phyloP scores from a whole-genome alignment of 345 rosid genomes.

The Conringia planisiliqua region DNA sequence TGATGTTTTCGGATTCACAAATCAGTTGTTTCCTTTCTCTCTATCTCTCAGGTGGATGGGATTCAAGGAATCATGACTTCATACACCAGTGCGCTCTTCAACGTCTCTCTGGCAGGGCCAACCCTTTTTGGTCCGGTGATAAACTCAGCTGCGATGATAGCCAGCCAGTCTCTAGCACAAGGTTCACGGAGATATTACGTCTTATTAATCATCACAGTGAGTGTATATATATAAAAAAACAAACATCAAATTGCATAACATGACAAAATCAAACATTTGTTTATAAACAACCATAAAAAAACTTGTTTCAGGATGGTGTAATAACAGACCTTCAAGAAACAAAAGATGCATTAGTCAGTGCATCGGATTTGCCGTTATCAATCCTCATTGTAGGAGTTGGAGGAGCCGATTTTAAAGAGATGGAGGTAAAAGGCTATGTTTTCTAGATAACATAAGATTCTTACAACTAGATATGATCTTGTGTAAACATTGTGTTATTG shows the following conservation, averaged over 20 bases:
- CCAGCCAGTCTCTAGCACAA: conserved; percentile 66
- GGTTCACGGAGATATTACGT: conserved; percentile 61
- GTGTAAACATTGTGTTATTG: not conserved
- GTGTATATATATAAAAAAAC: conserved; percentile 1
- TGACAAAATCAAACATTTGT: not conserved
- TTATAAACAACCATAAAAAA: not conserved
- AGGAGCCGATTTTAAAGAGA: conserved; percentile 96
- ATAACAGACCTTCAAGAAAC: conserved; percentile 97
- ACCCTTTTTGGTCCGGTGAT: conserved; percentile 92
- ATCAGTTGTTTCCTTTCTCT: not conserved
- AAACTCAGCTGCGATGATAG: conserved; percentile 61
- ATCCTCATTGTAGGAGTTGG: conserved; percentile 95
- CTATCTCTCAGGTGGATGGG: conserved; percentile 71
- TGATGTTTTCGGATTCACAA: not conserved
- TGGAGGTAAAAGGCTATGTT: conserved; percentile 58
- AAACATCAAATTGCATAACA: not conserved
- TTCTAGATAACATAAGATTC: not conserved
- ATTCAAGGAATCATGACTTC: conserved; percentile 82
- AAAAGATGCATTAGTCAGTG: conserved; percentile 89
- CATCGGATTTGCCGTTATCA: conserved; percentile 85
- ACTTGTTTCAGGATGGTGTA: conserved; percentile 73
- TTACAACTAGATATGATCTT: not conserved
- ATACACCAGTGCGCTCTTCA: conserved; percentile 73
- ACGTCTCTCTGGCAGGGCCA: conserved; percentile 95
- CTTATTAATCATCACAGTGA: conserved; percentile 87